A percentile compares a stretch with the other conserved stretches of the same genome.
Conservation (phyloP, 2,329 filamentous ascomycete species). For the Pseudomassariella vexata region DNA sequence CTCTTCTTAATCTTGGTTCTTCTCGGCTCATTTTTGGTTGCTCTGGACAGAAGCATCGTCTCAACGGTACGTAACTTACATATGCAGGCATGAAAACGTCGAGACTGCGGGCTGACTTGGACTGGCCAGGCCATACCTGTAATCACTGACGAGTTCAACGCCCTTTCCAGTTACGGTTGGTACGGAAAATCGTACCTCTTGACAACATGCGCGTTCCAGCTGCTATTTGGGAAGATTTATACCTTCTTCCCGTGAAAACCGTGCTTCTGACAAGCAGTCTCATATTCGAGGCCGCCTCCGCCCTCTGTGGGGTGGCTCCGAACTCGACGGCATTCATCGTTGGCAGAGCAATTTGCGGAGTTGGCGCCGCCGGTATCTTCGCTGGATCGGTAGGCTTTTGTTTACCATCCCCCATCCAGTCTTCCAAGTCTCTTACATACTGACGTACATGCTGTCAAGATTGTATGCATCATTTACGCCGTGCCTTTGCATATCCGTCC, state of each 20-base stretch:
- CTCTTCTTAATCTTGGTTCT: too few species aligned
- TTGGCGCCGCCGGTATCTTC: conserved; percentile 31
- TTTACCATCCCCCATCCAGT: not conserved
- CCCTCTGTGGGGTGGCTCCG: conserved; percentile 32
- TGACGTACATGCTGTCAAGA: not conserved
- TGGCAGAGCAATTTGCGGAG: conserved; percentile 32
- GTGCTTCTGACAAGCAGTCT: conserved; percentile 23
- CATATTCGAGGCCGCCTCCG: conserved; percentile 31
- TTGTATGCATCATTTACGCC: conserved; percentile 9
- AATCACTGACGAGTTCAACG: conserved; percentile 31
- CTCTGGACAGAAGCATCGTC: too few species aligned
- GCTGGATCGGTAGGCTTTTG: conserved; percentile 24
- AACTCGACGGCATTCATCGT: conserved; percentile 31
- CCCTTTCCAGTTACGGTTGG: conserved; percentile 29
- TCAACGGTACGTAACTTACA: too few species aligned
- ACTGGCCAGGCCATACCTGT: conserved; percentile 24
- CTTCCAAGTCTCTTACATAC: conserved; percentile 1
- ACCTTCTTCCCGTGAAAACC: conserved; percentile 27
- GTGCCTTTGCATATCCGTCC: conserved; percentile 26
- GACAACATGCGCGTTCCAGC: conserved; percentile 30
- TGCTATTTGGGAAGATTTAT: conserved; percentile 32
- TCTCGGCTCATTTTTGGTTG: too few species aligned
- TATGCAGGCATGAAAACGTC: too few species aligned
- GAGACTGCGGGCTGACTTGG: too few species aligned
- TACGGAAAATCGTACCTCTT: conserved; percentile 30